phyloP scores from a whole-genome alignment of 2,329 filamentous ascomycete species.

The Paecilomyces formosus region DNA sequence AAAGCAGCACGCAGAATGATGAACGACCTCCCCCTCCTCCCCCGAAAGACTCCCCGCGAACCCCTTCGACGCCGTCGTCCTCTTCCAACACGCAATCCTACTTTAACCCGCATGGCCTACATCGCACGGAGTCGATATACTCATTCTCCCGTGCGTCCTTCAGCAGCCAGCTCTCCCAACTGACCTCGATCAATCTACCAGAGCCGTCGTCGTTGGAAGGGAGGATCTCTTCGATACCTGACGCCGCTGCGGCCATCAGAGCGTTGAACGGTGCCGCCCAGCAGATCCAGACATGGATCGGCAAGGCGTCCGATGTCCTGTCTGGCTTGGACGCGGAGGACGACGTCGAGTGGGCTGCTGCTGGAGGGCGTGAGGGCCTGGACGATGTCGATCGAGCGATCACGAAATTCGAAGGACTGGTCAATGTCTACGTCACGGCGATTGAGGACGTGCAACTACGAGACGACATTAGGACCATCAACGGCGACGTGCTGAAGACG shows the following conservation, averaged over 20 bases:
- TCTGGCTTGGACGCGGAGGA: conserved; percentile 87
- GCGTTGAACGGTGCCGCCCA: conserved; percentile 81
- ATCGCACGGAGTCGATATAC: conserved; percentile 78
- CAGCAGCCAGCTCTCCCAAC: conserved; percentile 82
- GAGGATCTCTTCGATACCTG: conserved; percentile 77
- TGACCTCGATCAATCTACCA: conserved; percentile 84
- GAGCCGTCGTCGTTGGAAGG: conserved; percentile 76
- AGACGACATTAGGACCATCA: conserved; percentile 64
- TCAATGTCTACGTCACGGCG: conserved; percentile 87
- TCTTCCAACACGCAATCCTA: conserved; percentile 31
- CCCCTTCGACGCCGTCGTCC: conserved; percentile 20
- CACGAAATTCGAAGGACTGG: conserved; percentile 74
- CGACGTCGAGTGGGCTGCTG: conserved; percentile 92
- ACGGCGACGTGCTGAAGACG: conserved; percentile 61
- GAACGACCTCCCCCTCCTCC: conserved; percentile 22
- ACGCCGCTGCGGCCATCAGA: conserved; percentile 72
- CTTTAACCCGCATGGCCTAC: conserved; percentile 40
- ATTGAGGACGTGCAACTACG: conserved; percentile 85
- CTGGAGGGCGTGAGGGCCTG: conserved; percentile 58
- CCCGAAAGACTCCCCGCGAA: conserved; percentile 27
- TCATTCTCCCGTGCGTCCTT: conserved; percentile 89
- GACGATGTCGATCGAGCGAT: conserved; percentile 62
- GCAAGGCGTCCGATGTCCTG: conserved; percentile 83
- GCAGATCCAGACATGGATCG: conserved; percentile 90
- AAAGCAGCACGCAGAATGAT: conserved; percentile 26